These are phyloP conservation scores for Tremella fuciformis DNA, from an alignment of 768 basidiomycete genomes.

Conservation along the genomic window DNA sequence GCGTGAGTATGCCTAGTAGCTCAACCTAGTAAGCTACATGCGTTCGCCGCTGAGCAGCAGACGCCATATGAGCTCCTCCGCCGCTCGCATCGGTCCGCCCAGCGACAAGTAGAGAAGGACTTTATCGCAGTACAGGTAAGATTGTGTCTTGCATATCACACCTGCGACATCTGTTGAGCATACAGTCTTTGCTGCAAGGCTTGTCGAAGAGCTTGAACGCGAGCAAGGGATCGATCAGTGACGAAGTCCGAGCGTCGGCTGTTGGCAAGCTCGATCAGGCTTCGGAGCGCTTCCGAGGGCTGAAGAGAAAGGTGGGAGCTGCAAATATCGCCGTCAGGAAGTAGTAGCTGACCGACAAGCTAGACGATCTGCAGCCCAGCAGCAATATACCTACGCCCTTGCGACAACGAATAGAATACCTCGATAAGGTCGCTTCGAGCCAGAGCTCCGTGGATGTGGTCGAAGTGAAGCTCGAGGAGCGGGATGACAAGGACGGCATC, in stretches of 20 bases:
- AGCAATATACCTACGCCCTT: slow-evolving; percentile 25
- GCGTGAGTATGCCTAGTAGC: slow-evolving; percentile 23
- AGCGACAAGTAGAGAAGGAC: slow-evolving; percentile 51
- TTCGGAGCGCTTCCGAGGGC: slow-evolving; percentile 54
- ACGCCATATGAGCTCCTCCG: slow-evolving; percentile 49
- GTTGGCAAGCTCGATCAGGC: slow-evolving; percentile 32
- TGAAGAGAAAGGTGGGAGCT: slow-evolving; percentile 77
- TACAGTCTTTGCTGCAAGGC: not conserved
- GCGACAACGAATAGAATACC: slow-evolving; percentile 26
- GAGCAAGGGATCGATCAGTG: not conserved
- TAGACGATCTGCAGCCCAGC: slow-evolving; percentile 42
- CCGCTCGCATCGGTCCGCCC: slow-evolving; percentile 47
- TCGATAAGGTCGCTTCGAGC: slow-evolving; percentile 11
- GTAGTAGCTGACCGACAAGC: slow-evolving; percentile 21
- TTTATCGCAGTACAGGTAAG: slow-evolving; percentile 47
- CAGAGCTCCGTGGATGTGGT: not conserved
- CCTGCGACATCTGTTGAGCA: too few relatives aligned
- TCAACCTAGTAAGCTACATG: not conserved
- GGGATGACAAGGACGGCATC: too few relatives aligned
- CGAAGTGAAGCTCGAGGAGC: slow-evolving; percentile 3
- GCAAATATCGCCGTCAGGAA: too few relatives aligned
- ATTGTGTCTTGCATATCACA: not conserved
- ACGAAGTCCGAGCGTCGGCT: not conserved
- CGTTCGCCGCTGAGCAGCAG: slow-evolving; percentile 17
- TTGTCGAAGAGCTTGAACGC: slow-evolving; percentile 1